Conservation (phyloP, 2,329 filamentous ascomycete genomes). For the Penicillium sp. region DNA sequence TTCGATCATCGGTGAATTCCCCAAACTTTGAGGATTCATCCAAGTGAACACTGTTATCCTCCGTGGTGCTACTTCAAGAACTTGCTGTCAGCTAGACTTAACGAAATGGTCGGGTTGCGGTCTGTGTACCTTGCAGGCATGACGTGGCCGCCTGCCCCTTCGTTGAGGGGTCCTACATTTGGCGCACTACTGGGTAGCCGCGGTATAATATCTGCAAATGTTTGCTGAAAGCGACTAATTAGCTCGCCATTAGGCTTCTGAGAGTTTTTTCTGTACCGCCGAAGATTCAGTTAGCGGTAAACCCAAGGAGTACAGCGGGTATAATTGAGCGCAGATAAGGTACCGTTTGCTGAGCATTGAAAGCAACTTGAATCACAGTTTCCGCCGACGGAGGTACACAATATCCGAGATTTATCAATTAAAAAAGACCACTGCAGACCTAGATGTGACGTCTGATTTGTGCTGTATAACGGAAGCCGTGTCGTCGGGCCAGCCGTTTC, state of each 20-base stretch:
- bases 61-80: constrained; percentile 3
- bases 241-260: constrained; percentile 86
- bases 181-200: constrained; percentile 43
- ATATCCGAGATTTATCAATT: too few relatives aligned
- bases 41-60: background rate
- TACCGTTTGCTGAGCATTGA: constrained; percentile 54
- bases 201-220: constrained; percentile 71
- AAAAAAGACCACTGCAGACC: too few relatives aligned
- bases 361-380: constrained; percentile 7
- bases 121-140: constrained; percentile 25
- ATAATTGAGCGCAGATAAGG: constrained; percentile 18
- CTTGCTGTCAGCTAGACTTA: background rate
- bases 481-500: too few relatives aligned
- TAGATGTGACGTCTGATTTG: too few relatives aligned
- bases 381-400: constrained; percentile 1
- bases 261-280: constrained; percentile 64
- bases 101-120: constrained; percentile 9
- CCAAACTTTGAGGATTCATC: constrained; percentile 34
- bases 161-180: constrained; percentile 21
- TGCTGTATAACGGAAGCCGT: too few relatives aligned
- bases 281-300: background rate
- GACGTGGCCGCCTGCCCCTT: constrained; percentile 15
- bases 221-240: constrained; percentile 78
- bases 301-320: background rate
- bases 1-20: constrained; percentile 66